Percentiles rank a stretch among this genome's conserved stretches.
Conservation (phyloP, 192 early-diverging fungal species). For the Irineochytrium annulatum region DNA sequence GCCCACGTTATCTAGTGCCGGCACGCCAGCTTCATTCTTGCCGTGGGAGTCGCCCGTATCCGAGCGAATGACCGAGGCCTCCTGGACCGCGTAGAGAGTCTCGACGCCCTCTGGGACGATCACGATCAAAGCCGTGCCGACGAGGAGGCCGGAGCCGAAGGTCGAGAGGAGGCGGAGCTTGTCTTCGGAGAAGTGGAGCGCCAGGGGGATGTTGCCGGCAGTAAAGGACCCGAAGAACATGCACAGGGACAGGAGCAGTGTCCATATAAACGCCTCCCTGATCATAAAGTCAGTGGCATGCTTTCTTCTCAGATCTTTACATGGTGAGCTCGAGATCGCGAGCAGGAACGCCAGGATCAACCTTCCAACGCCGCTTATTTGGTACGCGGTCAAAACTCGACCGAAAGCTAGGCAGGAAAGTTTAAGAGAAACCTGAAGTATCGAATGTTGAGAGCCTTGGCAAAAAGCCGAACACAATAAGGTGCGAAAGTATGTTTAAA, state of each 20-base stretch:
- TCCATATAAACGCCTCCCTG: too few relatives aligned
- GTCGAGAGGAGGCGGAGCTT: slow-evolving; percentile 70
- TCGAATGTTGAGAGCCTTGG: too few relatives aligned
- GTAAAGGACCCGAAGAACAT: slow-evolving; percentile 86
- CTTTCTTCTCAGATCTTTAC: too few relatives aligned
- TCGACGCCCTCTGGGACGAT: slow-evolving; percentile 96
- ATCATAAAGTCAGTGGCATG: too few relatives aligned
- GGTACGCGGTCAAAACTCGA: too few relatives aligned
- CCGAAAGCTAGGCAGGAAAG: too few relatives aligned
- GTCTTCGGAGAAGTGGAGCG: slow-evolving; percentile 70
- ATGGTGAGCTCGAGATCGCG: too few relatives aligned
- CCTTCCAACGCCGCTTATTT: too few relatives aligned
- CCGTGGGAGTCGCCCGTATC: not conserved
- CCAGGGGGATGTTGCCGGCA: slow-evolving; percentile 81
- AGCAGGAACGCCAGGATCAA: too few relatives aligned
- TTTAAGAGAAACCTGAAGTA: too few relatives aligned
- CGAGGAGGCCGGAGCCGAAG: slow-evolving; percentile 86
- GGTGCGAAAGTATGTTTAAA: too few relatives aligned
- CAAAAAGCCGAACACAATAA: too few relatives aligned
- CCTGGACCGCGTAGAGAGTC: slow-evolving; percentile 58
- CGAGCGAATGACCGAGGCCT: not conserved
- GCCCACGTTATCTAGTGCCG: not conserved
- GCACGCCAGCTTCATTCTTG: not conserved
- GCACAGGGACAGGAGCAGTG: not conserved
- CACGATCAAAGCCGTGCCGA: slow-evolving; percentile 86